Conservation (phyloP, 208 protist species). For the Acanthamoeba lenticulata region DNA sequence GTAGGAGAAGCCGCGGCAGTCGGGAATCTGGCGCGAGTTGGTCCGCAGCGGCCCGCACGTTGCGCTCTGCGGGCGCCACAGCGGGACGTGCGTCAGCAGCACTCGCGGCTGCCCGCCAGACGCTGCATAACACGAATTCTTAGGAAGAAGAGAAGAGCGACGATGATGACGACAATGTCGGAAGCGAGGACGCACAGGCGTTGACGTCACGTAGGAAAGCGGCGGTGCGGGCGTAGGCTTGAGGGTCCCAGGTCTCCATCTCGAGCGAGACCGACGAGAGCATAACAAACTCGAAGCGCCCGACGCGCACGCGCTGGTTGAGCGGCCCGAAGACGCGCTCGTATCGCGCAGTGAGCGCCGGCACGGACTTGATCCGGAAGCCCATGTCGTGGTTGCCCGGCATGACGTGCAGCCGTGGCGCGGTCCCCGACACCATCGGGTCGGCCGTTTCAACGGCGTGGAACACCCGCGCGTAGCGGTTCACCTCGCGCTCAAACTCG, state of each 20-base stretch:
- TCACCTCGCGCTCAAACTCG: not conserved
- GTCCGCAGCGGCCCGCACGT: not conserved
- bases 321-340: not conserved
- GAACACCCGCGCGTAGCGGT: constrained; percentile 13
- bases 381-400: constrained; percentile 43
- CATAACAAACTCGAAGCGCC: constrained; percentile 1
- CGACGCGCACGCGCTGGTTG: not conserved
- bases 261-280: not conserved
- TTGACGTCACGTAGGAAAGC: not conserved
- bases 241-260: not conserved
- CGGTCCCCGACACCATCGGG: constrained; percentile 5
- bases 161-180: not conserved
- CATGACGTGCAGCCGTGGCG: not conserved
- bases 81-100: constrained; percentile 32
- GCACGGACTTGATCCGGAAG: not conserved
- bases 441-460: not conserved
- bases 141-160: not conserved
- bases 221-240: not conserved
- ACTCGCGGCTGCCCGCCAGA: not conserved
- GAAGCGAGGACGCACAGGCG: not conserved
- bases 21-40: not conserved
- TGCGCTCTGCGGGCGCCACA: constrained; percentile 1
- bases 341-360: not conserved
- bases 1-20: constrained; percentile 17
- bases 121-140: not conserved